Evolutionary conservation across 371 early-diverging fungal genomes (phyloP).

Genomic region (Mortierella sp.): DNA sequence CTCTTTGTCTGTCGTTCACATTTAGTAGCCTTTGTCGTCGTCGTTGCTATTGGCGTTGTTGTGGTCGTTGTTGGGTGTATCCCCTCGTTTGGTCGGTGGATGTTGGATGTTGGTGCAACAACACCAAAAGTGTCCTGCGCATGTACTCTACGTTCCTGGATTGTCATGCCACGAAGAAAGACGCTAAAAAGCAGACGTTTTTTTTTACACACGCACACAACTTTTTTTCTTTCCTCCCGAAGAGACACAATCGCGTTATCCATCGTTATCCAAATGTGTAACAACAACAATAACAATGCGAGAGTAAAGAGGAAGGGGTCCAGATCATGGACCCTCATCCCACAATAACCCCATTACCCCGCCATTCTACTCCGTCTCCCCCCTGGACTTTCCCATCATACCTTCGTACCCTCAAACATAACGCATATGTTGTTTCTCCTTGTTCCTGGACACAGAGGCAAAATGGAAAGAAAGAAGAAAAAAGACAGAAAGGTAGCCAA

Average conservation of each 20-base stretch:
- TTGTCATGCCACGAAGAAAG: not conserved
- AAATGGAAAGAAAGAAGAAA: not conserved
- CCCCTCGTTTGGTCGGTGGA: not conserved
- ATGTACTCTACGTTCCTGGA: not conserved
- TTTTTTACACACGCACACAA: not conserved
- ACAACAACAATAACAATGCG: not conserved
- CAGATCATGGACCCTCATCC: not conserved
- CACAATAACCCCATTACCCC: not conserved
- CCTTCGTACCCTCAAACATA: not conserved
- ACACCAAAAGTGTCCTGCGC: not conserved
- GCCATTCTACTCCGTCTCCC: not conserved
- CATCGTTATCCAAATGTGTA: not conserved
- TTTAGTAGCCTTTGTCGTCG: not conserved
- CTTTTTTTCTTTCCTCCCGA: not conserved
- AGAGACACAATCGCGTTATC: slow-evolving; percentile 11
- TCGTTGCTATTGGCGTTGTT: not conserved
- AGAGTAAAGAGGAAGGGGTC: not conserved
- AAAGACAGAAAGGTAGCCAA: not conserved
- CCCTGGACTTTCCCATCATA: not conserved
- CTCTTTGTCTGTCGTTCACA: not conserved
- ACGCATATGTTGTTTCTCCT: not conserved
- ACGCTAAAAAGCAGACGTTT: not conserved
- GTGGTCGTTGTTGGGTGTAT: not conserved
- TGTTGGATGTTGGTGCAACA: slow-evolving; percentile 12
- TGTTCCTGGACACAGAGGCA: not conserved